These are phyloP conservation scores for Salix udensis DNA, from an alignment of 345 rosid genomes.

Conservation along the genomic window DNA sequence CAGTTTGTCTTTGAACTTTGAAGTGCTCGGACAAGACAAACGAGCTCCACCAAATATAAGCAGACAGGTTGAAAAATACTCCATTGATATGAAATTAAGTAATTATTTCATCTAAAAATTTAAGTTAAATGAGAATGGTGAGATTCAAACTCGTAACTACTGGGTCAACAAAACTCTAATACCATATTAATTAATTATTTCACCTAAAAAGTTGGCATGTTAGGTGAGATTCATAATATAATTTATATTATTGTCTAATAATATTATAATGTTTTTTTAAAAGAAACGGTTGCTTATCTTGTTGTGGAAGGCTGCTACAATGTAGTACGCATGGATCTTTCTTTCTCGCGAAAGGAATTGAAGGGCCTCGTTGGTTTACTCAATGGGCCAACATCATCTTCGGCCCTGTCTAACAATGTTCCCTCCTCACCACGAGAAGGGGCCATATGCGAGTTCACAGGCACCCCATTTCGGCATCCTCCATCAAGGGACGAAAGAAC, in stretches of 20 bases:
- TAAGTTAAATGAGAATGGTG: too few relatives aligned
- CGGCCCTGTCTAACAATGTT: background rate
- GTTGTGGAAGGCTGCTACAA: background rate
- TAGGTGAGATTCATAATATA: too few relatives aligned
- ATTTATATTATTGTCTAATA: too few relatives aligned
- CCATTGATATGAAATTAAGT: too few relatives aligned
- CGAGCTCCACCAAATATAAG: background rate
- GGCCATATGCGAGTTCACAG: background rate
- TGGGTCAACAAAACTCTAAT: too few relatives aligned
- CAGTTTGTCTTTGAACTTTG: background rate
- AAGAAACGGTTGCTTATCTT: background rate
- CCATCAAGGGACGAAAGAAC: background rate
- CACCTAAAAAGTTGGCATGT: rapidly evolving
- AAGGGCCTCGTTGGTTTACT: background rate
- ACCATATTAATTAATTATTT: rapidly evolving
- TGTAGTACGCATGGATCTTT: background rate
- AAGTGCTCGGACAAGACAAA: background rate
- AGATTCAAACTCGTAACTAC: rapidly evolving
- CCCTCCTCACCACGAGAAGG: background rate
- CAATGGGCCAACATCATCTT: background rate
- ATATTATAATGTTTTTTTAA: background rate
- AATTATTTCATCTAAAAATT: too few relatives aligned
- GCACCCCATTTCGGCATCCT: background rate
- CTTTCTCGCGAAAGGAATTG: background rate
- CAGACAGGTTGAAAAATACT: background rate